phyloP scores from a whole-genome alignment of 1,139 yeast genomes.

The Kodamaea suecica region DNA sequence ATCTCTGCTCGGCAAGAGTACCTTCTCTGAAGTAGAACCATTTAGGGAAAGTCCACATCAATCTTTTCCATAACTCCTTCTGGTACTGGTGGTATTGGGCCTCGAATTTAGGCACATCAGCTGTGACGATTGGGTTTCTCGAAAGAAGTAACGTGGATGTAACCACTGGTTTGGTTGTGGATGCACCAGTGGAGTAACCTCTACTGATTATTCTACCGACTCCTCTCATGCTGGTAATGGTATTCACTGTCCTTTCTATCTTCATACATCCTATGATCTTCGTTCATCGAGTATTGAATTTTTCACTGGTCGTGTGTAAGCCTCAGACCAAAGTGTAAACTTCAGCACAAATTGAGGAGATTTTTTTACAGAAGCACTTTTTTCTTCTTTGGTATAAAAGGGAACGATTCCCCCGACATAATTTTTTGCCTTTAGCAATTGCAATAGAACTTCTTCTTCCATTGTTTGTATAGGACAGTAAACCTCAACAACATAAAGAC shows the following conservation, averaged over 20 bases:
- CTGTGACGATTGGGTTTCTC: constrained; percentile 80
- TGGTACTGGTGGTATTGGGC: constrained; percentile 77
- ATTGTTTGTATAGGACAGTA: too few relatives aligned
- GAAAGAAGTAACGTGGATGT: constrained; percentile 58
- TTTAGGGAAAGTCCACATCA: constrained; percentile 97
- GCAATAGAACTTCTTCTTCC: too few relatives aligned
- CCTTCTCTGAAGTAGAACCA: constrained; percentile 92
- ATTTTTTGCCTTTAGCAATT: too few relatives aligned
- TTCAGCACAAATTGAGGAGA: constrained; percentile 1
- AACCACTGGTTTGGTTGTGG: constrained; percentile 2
- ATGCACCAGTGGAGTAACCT: constrained; percentile 11
- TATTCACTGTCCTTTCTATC: background rate
- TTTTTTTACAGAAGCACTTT: too few relatives aligned
- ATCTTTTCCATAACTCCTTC: constrained; percentile 77
- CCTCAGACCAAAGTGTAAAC: background rate
- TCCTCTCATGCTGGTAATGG: constrained; percentile 5
- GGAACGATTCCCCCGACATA: too few relatives aligned
- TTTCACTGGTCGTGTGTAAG: constrained; percentile 2
- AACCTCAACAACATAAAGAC: too few relatives aligned
- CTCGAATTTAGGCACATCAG: constrained; percentile 72
- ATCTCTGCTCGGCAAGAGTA: constrained; percentile 82
- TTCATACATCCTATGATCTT: background rate
- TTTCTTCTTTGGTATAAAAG: too few relatives aligned
- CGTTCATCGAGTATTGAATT: background rate
- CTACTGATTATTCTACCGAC: constrained; percentile 11